These are phyloP conservation scores for Vitis riparia DNA, from an alignment of 164 flowering plant species.

Conservation along the genomic window DNA sequence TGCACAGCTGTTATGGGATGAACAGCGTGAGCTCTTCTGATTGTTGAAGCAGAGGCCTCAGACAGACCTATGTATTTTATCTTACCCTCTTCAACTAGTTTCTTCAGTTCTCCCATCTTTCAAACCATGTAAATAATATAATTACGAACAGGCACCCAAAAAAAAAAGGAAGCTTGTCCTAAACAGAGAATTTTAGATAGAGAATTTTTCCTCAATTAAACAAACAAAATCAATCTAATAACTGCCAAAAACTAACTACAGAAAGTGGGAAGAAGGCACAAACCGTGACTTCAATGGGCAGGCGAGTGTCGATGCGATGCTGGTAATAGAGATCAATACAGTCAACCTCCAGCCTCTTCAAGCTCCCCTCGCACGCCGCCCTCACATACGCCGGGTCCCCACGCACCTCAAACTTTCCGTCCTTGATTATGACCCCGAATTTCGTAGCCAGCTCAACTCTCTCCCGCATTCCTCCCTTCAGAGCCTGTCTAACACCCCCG, in stretches of 20 bases:
- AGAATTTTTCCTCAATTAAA: too few species aligned
- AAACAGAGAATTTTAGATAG: too few species aligned
- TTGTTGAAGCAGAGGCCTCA: conserved; percentile 60
- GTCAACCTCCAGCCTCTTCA: too few species aligned
- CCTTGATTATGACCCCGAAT: conserved; percentile 16
- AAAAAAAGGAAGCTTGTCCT: too few species aligned
- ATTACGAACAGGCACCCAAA: too few species aligned
- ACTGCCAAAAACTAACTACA: too few species aligned
- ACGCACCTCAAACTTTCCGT: conserved; percentile 10
- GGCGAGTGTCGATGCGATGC: too few species aligned
- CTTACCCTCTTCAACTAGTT: conserved; percentile 57
- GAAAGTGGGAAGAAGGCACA: neutral
- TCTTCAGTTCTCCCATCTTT: conserved; percentile 55
- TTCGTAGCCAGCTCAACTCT: conserved; percentile 31
- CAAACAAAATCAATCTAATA: too few species aligned
- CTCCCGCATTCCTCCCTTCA: conserved; percentile 19
- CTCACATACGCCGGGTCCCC: conserved; percentile 32
- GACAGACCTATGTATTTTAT: conserved; percentile 59
- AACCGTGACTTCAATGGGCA: conserved; percentile 5
- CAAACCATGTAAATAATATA: too few species aligned
- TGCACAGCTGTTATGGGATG: conserved; percentile 70
- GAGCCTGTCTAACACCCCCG: conserved; percentile 8
- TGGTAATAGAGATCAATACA: too few species aligned
- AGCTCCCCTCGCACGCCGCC: conserved; percentile 25
- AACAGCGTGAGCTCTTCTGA: conserved; percentile 62